phyloP scores from a whole-genome alignment of 1,284 basidiomycete species.

The Cutaneotrichosporon cavernicola region DNA sequence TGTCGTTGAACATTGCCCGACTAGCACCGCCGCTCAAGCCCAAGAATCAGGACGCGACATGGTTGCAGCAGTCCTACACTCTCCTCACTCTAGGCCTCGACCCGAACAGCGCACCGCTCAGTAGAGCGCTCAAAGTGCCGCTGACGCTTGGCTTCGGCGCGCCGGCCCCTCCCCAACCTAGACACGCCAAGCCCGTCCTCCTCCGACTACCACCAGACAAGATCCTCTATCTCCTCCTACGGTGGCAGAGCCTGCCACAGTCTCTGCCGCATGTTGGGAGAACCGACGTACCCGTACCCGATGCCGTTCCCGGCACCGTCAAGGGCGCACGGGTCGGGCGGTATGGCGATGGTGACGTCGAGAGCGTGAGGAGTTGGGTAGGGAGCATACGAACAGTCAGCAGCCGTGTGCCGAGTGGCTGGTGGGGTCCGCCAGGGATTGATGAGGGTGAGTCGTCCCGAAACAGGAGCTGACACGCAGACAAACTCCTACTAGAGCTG shows the following conservation, averaged over 20 bases:
- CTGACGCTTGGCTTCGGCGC: slow-evolving; percentile 48
- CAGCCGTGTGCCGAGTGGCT: slow-evolving; percentile 28
- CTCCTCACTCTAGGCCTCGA: slow-evolving; percentile 51
- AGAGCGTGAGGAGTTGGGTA: slow-evolving; percentile 51
- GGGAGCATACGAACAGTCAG: slow-evolving; percentile 49
- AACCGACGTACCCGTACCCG: slow-evolving; percentile 48
- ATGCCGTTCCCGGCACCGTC: slow-evolving; percentile 38
- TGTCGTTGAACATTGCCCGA: slow-evolving; percentile 42
- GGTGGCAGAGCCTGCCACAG: slow-evolving; percentile 48
- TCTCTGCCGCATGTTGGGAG: slow-evolving; percentile 44
- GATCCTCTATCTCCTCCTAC: slow-evolving; percentile 48
- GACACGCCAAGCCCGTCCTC: slow-evolving; percentile 35
- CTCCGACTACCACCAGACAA: slow-evolving; percentile 51
- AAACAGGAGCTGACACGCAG: slow-evolving; percentile 27
- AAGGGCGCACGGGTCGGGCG: slow-evolving; percentile 30
- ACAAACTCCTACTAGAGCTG: slow-evolving; percentile 44
- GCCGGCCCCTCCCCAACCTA: slow-evolving; percentile 20
- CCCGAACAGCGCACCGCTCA: slow-evolving; percentile 45
- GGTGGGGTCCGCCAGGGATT: slow-evolving; percentile 44
- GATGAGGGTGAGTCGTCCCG: slow-evolving; percentile 40
- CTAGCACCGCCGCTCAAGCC: slow-evolving; percentile 36
- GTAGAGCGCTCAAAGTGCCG: slow-evolving; percentile 41
- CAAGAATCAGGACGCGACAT: slow-evolving; percentile 19
- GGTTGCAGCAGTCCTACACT: slow-evolving; percentile 49
- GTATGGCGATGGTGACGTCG: slow-evolving; percentile 45